These are phyloP conservation scores for Neonectria sp. DNA, from an alignment of 2,329 filamentous ascomycete species.

Conservation along the genomic window DNA sequence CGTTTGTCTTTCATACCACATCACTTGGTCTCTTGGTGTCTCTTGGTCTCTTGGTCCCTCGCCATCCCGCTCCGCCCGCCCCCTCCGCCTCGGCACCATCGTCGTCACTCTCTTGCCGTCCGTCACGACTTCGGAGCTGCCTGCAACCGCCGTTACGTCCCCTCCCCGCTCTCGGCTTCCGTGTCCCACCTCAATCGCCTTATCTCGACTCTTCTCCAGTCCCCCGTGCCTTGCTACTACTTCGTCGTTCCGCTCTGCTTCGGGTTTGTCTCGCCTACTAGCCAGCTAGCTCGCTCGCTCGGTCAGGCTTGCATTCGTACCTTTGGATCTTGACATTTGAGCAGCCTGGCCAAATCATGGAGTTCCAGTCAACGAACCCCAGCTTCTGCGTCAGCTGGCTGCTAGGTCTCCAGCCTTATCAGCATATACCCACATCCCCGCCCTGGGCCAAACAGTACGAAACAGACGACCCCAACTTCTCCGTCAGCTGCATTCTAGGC, in stretches of 20 bases:
- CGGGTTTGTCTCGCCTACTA: conserved; percentile 16
- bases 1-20: conserved; percentile 24
- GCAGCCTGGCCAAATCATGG: conserved; percentile 44
- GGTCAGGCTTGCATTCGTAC: conserved; percentile 31
- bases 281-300: conserved; percentile 31
- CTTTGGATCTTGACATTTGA: conserved; percentile 39
- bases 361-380: conserved; percentile 46
- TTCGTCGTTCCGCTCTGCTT: conserved; percentile 3
- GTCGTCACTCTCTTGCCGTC: background rate
- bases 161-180: conserved; percentile 18
- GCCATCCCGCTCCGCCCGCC: too few relatives aligned
- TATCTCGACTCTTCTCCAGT: conserved; percentile 4
- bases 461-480: conserved; percentile 48
- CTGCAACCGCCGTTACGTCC: conserved; percentile 1
- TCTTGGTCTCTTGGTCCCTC: background rate
- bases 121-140: background rate
- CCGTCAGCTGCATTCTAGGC: conserved; percentile 49
- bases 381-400: conserved; percentile 50
- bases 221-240: conserved; percentile 18
- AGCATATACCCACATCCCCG: conserved; percentile 42
- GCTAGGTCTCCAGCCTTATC: conserved; percentile 45
- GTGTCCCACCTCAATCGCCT: conserved; percentile 7
- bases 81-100: too few relatives aligned
- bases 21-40: background rate
- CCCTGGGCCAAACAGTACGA: conserved; percentile 45